Base-by-base conservation (phyloP, 805 yeast genomes). In the Lachancea nothofagi region DNA sequence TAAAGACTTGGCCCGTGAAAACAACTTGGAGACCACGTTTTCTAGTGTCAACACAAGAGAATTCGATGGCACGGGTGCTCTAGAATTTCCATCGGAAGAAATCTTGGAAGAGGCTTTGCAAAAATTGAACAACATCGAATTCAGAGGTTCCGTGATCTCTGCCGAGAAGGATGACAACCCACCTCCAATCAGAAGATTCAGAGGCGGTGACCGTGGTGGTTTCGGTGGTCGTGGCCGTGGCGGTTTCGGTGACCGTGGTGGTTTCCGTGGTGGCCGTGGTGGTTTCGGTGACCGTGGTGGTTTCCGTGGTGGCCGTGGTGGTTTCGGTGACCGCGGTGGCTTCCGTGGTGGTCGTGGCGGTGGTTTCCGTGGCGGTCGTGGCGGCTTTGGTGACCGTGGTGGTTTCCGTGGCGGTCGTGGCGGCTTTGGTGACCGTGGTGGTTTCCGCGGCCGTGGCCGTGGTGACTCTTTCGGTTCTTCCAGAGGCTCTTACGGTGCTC, bases 1-100 rank as follows among this genome's bases (percentile, higher is more conserved):
- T 59, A 84, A 88, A 70, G 97, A 90, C 69, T 78, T 85, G 59
- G 88, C 87, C 49, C 75, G 95, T 61, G 88, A 83, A 46, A 82
- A 77, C 64, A 77, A 74, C 47, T 62, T 72, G 48, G 74, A 77
- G 43, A 83, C 87, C 42, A 75, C 81, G 24, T 83, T 80, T 49
- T 60, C 72, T 38, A 65, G 67, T 44, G 73, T 67, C 42, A 65
- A 66, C 49, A 62, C 66, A 40, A 64, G 71, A 57, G 73, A 69
- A 44, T 65, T 65, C 41, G 67, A 66, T 44, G 71, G 71, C 49
- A 65, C 70, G 39, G 73, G 73, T 61, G 71, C 69, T 43, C 49
- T 69, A 41, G 73, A 69, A 50, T 65, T 69, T 50, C 66, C 70
- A 44, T 57, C 84, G 45, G 82, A 80, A 56, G 95, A 84, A 45